A percentile compares a stretch with the other conserved stretches of the same genome.
Conservation (phyloP, 2,329 filamentous ascomycete genomes). For the Colletotrichum lupini region DNA sequence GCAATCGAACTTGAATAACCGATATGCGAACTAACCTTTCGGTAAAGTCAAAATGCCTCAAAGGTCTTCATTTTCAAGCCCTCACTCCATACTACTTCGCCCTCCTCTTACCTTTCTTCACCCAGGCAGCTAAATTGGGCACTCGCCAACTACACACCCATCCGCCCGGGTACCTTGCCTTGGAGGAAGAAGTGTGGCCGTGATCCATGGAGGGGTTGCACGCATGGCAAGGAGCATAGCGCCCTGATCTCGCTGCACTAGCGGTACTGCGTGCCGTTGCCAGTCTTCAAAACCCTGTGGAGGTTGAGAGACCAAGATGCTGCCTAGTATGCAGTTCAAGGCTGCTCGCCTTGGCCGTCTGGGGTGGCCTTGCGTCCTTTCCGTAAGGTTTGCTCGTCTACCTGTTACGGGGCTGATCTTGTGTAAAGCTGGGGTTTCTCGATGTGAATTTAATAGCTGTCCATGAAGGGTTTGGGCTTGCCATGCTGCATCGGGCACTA, state of each 20-base stretch:
- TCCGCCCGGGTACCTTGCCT: constrained; percentile 9
- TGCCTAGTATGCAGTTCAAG: not conserved
- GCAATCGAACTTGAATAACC: not conserved
- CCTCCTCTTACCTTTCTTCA: not conserved
- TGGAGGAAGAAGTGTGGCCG: not conserved
- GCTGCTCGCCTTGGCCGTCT: not conserved
- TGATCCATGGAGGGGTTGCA: not conserved
- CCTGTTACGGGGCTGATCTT: not conserved
- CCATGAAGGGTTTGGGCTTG: too few relatives aligned
- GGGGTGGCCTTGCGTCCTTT: constrained; percentile 3
- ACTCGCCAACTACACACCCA: not conserved
- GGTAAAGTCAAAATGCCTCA: not conserved
- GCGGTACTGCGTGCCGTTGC: not conserved
- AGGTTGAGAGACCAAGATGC: not conserved
- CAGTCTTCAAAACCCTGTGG: not conserved
- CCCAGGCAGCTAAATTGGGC: not conserved
- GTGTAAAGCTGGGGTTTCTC: too few relatives aligned
- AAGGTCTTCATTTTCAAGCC: not conserved
- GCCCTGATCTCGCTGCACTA: not conserved
- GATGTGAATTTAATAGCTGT: too few relatives aligned
- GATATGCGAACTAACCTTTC: too few relatives aligned
- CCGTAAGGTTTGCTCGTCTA: not conserved
- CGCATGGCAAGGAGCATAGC: too few relatives aligned
- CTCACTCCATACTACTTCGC: not conserved
- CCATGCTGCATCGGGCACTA: too few relatives aligned